phyloP scores from a whole-genome alignment of 345 rosid species.

The Ceriops tagal region DNA sequence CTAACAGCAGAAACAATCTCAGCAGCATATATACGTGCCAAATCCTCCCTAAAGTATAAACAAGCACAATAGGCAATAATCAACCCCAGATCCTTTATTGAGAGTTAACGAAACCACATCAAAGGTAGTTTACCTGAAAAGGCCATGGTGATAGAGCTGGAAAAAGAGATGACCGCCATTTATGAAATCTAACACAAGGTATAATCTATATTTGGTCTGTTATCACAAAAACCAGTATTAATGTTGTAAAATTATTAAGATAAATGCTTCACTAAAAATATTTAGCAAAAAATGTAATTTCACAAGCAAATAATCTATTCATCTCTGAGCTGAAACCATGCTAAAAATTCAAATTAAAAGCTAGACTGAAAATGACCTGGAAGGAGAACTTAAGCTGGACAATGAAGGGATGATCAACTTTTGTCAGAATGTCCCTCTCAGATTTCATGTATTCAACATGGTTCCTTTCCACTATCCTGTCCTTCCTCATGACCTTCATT shows the following conservation, averaged over 20 bases:
- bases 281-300: background rate
- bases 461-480: slow-evolving; percentile 84
- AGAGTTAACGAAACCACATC: background rate
- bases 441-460: slow-evolving; percentile 95
- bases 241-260: background rate
- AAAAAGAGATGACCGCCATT: slow-evolving; percentile 97
- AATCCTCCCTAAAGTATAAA: slow-evolving; percentile 63
- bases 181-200: slow-evolving; percentile 85
- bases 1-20: slow-evolving; percentile 86
- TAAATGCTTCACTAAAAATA: too few species aligned
- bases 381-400: slow-evolving; percentile 87
- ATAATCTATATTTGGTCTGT: slow-evolving; percentile 89
- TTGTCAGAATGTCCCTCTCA: slow-evolving; percentile 83
- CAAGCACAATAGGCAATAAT: slow-evolving; percentile 11
- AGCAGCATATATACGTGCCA: slow-evolving; percentile 87
- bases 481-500: slow-evolving; percentile 99
- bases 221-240: slow-evolving; percentile 15
- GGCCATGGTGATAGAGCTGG: slow-evolving; percentile 94
- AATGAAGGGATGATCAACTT: slow-evolving; percentile 84
- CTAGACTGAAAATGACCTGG: slow-evolving; percentile 47
- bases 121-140: slow-evolving; percentile 60
- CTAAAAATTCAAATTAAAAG: background rate
- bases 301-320: background rate
- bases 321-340: background rate
- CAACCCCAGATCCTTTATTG: slow-evolving; percentile 3